Percentiles rank a stretch among this genome's conserved stretches.
phyloP scores from a whole-genome alignment of 2,329 filamentous ascomycete genomes.

The Tolypocladium pustulatum region DNA sequence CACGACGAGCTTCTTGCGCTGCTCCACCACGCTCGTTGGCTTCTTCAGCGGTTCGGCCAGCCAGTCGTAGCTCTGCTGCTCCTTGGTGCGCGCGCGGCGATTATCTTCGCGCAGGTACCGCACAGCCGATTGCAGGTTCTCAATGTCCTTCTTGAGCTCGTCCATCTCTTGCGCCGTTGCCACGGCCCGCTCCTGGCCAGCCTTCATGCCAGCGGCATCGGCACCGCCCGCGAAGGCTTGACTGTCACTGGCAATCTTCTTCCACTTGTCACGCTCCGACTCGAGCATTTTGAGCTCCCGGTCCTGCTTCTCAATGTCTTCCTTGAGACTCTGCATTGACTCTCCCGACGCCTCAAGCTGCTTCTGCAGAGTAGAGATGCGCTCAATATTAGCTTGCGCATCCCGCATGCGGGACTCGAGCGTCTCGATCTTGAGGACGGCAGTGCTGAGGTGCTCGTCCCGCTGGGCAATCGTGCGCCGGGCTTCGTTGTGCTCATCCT shows the following conservation, averaged over 20 bases:
- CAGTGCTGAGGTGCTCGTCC: slow-evolving; percentile 76
- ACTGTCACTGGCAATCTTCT: slow-evolving; percentile 56
- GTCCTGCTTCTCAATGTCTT: slow-evolving; percentile 57
- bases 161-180: slow-evolving; percentile 66
- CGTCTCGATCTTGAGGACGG: slow-evolving; percentile 86
- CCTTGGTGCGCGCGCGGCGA: slow-evolving; percentile 46
- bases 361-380: slow-evolving; percentile 54
- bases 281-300: slow-evolving; percentile 55
- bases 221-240: slow-evolving; percentile 42
- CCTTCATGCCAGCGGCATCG: slow-evolving; percentile 40
- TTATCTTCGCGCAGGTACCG: slow-evolving; percentile 60
- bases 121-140: slow-evolving; percentile 52
- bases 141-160: slow-evolving; percentile 57
- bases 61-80: slow-evolving; percentile 50
- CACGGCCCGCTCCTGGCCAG: slow-evolving; percentile 55
- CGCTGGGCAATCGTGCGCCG: slow-evolving; percentile 60
- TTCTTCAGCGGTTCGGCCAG: slow-evolving; percentile 46
- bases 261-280: slow-evolving; percentile 58
- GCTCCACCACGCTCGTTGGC: slow-evolving; percentile 31
- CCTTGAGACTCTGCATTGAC: slow-evolving; percentile 41
- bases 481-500: slow-evolving; percentile 69
- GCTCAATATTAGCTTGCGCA: slow-evolving; percentile 64
- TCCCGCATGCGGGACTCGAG: slow-evolving; percentile 82
- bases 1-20: slow-evolving; percentile 39
- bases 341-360: slow-evolving; percentile 43